Evolutionary conservation across 2,329 filamentous ascomycete genomes (phyloP).

Genomic region (Cladobotryum mycophilum): DNA sequence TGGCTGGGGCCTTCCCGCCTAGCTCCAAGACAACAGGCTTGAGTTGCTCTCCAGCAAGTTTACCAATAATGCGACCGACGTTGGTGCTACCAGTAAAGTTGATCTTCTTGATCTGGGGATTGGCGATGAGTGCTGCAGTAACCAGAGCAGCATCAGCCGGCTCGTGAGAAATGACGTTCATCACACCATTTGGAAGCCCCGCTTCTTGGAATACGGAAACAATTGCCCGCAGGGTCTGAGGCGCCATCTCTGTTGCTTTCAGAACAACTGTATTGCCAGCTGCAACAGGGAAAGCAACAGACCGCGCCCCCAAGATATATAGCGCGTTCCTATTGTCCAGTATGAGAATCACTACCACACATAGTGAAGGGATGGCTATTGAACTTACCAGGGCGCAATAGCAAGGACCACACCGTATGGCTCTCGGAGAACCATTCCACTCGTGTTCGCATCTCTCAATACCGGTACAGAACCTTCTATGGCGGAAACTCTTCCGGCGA

Average conservation of each 20-base stretch:
- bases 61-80: conserved; percentile 67
- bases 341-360: too few species aligned
- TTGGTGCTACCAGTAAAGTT: conserved; percentile 78
- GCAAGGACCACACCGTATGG: background rate
- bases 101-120: conserved; percentile 66
- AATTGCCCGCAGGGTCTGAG: conserved; percentile 57
- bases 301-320: conserved; percentile 46
- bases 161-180: conserved; percentile 65
- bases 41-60: conserved; percentile 61
- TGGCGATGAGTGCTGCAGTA: conserved; percentile 60
- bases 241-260: conserved; percentile 64
- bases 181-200: conserved; percentile 65
- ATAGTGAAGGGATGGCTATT: too few species aligned
- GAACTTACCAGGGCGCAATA: conserved; percentile 51
- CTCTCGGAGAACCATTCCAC: conserved; percentile 31
- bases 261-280: conserved; percentile 69
- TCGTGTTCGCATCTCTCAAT: conserved; percentile 24
- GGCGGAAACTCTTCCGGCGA: conserved; percentile 36
- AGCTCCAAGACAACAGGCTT: conserved; percentile 79
- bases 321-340: conserved; percentile 38
- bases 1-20: conserved; percentile 73
- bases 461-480: conserved; percentile 33
- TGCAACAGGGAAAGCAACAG: conserved; percentile 61
- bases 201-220: conserved; percentile 62
- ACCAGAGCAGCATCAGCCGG: conserved; percentile 59